These are phyloP conservation scores for Xylaria telfairii DNA, from an alignment of 495 filamentous ascomycete genomes.

Conservation along the genomic window DNA sequence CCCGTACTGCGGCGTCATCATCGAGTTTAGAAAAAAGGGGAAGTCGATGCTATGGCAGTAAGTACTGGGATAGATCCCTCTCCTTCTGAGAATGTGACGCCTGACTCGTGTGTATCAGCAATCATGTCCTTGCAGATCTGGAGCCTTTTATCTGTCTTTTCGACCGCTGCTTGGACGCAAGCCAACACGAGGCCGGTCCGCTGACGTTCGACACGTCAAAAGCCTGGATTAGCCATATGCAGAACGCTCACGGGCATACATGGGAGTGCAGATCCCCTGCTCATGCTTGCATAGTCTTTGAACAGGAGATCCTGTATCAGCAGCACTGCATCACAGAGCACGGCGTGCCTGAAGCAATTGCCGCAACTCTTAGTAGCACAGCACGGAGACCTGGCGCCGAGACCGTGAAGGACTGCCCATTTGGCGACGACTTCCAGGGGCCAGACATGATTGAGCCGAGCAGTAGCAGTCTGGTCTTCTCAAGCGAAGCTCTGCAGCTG, in stretches of 20 bases:
- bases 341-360: slow-evolving; percentile 39
- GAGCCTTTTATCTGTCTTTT: slow-evolving; percentile 43
- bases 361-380: slow-evolving; percentile 36
- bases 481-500: slow-evolving; percentile 41
- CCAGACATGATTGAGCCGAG: slow-evolving; percentile 35
- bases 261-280: slow-evolving; percentile 45
- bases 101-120: slow-evolving; percentile 31
- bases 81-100: background rate
- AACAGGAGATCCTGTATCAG: slow-evolving; percentile 38
- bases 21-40: slow-evolving; percentile 37
- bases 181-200: slow-evolving; percentile 33
- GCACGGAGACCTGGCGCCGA: slow-evolving; percentile 38
- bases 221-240: slow-evolving; percentile 44
- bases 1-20: slow-evolving; percentile 44
- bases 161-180: slow-evolving; percentile 33
- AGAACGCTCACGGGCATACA: slow-evolving; percentile 42
- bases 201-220: slow-evolving; percentile 44
- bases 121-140: slow-evolving; percentile 43
- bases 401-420: slow-evolving; percentile 39
- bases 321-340: slow-evolving; percentile 42
- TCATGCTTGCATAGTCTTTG: slow-evolving; percentile 40
- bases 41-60: slow-evolving; percentile 26
- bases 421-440: slow-evolving; percentile 42
- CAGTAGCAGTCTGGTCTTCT: slow-evolving; percentile 38
- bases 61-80: background rate